Evolutionary conservation across 108 stramenopile genomes (phyloP).

Genomic region (Cylindrotheca closterium): DNA sequence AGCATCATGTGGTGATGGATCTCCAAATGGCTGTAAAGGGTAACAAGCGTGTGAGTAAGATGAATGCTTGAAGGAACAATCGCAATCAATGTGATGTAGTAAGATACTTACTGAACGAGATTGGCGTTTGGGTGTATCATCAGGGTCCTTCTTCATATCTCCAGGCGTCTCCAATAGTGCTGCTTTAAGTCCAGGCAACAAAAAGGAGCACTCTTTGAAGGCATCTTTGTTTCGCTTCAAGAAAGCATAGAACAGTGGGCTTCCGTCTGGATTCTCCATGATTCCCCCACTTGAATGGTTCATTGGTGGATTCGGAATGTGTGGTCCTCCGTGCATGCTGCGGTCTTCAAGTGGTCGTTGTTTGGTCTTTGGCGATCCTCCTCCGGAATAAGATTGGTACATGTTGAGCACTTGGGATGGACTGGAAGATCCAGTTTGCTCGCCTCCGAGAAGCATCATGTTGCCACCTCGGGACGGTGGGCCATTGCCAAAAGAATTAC

Average conservation of each 20-base stretch:
- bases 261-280: conserved; percentile 23
- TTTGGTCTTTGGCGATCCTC: conserved; percentile 26
- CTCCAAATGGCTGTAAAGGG: conserved; percentile 17
- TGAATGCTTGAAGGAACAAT: neutral
- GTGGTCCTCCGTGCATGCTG: conserved; percentile 9
- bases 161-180: conserved; percentile 30
- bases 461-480: conserved; percentile 25
- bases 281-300: neutral
- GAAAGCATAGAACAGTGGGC: conserved; percentile 38
- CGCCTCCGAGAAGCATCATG: conserved; percentile 39
- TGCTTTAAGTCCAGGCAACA: conserved; percentile 68
- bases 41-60: too few species aligned
- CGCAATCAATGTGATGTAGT: too few species aligned
- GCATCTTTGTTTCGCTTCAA: conserved; percentile 53
- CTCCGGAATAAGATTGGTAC: conserved; percentile 36
- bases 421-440: conserved; percentile 27
- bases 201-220: conserved; percentile 59
- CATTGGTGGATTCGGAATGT: neutral
- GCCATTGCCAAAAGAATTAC: conserved; percentile 55
- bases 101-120: neutral
- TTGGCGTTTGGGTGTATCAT: conserved; percentile 30
- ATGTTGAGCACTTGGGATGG: conserved; percentile 51
- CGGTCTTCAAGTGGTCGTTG: conserved; percentile 31
- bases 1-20: conserved; percentile 39
- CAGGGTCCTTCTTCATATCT: conserved; percentile 8